Evolutionary conservation across 179 eudicot species (phyloP), one percentile per base, ranked within the genome.

Genomic region (Actinidia arguta): DNA sequence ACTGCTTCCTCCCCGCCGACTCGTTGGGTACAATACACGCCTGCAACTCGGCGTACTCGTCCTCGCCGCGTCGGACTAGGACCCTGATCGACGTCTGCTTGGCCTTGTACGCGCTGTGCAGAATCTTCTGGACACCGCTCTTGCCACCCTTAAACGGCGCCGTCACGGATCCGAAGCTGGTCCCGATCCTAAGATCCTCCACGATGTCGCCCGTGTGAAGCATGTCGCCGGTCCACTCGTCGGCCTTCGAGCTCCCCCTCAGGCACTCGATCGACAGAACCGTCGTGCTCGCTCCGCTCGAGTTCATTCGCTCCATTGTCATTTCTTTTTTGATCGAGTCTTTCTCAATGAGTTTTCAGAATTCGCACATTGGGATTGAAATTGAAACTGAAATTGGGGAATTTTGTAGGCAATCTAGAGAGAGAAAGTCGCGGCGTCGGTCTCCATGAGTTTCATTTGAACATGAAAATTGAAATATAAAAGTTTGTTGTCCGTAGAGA

Each of bases 151-250:
- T 91, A 66, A 95, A 95, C 47, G 98, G 98, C 6, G 95, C 75
- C 1, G 76, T 76, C 10, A 88, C 13, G 13, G 39, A 54, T n/a
- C 12, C 61, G 25, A 44, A 68, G 1, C 59, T 83, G 31, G 42
- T 83, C 0, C 95, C 95, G 76, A 94, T 85, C 77, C 50, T 68
- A 6, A 95, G 77, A 87, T 91, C 95, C 27, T 94, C 98, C 0
- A 95, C 96, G 16, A 95, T 91, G 85, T 95, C 98, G 1, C 98
- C 98, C 25, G 98, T 95, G 75, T 92, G 96, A 12, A 95, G 86
- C 64, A 88, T 86, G 81, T 83, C 92, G 3, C 93, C 95, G 62
- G 96, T 91, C 98, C 98, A 95, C 70, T 95, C 98, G 20, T 94
- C 97, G n/a, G 93, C 95, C 67, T 81, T 87, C 6, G 98, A 91